Base-by-base conservation (phyloP, 2,329 filamentous ascomycete species). In the Apiospora koreana region DNA sequence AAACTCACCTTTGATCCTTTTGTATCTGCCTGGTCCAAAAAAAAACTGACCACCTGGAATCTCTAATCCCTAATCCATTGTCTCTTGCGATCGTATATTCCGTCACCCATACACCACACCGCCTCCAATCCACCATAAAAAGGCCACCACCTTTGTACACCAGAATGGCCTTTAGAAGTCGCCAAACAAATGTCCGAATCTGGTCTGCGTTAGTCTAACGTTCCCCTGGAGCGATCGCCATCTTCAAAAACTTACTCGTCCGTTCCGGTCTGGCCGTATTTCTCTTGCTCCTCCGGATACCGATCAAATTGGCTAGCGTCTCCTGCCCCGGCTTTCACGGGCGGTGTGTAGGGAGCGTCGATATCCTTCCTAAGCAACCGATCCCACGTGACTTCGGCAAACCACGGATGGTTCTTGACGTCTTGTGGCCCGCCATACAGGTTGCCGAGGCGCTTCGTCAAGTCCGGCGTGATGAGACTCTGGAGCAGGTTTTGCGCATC, bases 221-320 rank as follows among this genome's bases (percentile, higher is more conserved):
- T 67, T 64, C 66, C 18, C 28, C 35, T 38, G 69, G 68, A 68
- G 28, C 31, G 12, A 14, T n/a, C 54, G 2, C 28, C 18, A 4
- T 62, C 18, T 38, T 21, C 54, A 64, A 69, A 64, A 69, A 93
- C 95, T 85, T 87, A 98, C 95, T 94, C 92, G 82, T 98, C 95
- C 73, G 91, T 86, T 64, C 94, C 94, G 69, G 83, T 84, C 75
- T 88, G 85, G 48, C 96, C 96, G 79, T 99, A 99, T 79, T 92
- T 90, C 82, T 99, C 96, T 62, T 93, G 94, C 82, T 99, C 96
- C 82, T 99, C 96, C 1, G 96, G 95, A 81, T 99, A 99, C 81
- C 95, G 94, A 83, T 99, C 96, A 79, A 99, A 99, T 82, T 98
- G 93, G 83, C 95, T 98, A 68, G 96, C 94, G 83, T 99, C 96